A percentile compares a stretch with the other conserved stretches of the same genome.
These are phyloP conservation scores for Lipomyces yarrowii DNA, from an alignment of 1,139 yeast species.

Conservation along the genomic window DNA sequence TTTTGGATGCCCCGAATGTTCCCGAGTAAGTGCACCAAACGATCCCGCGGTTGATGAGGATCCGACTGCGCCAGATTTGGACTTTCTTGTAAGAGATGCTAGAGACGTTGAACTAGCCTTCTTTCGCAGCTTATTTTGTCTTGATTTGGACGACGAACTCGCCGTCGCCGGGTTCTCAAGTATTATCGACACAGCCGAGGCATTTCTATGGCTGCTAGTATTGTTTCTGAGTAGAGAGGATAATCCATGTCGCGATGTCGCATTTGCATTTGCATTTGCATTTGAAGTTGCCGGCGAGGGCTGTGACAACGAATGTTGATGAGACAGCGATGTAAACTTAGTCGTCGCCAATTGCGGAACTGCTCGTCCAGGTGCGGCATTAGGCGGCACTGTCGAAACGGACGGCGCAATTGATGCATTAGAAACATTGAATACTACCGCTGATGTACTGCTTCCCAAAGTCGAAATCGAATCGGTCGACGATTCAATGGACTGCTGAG, in stretches of 20 bases:
- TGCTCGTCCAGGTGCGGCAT: conserved; percentile 11
- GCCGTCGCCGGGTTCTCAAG: conserved; percentile 12
- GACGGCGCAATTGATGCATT: conserved; percentile 2
- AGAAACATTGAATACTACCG: conserved; percentile 7
- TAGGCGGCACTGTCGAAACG: background rate
- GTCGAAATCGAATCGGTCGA: conserved; percentile 19
- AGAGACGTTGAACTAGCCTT: conserved; percentile 22
- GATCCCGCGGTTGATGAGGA: conserved; percentile 10
- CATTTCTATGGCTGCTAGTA: conserved; percentile 13
- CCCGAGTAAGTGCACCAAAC: background rate
- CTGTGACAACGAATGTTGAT: background rate
- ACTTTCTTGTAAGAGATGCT: conserved; percentile 16
- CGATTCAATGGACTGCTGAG: conserved; percentile 10
- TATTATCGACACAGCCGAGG: conserved; percentile 16
- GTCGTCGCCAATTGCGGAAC: conserved; percentile 22
- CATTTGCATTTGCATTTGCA: background rate
- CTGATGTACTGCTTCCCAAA: conserved; percentile 2
- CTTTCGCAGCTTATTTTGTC: conserved; percentile 13
- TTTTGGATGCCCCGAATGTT: conserved; percentile 8
- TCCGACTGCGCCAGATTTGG: background rate
- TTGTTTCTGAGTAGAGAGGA: conserved; percentile 9
- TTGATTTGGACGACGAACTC: conserved; percentile 3
- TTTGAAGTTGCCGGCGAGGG: conserved; percentile 2
- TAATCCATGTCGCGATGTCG: conserved; percentile 2
- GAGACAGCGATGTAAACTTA: conserved; percentile 22